phyloP scores from a whole-genome alignment of 2,329 filamentous ascomycete species.

The Ampelomyces quisqualis region DNA sequence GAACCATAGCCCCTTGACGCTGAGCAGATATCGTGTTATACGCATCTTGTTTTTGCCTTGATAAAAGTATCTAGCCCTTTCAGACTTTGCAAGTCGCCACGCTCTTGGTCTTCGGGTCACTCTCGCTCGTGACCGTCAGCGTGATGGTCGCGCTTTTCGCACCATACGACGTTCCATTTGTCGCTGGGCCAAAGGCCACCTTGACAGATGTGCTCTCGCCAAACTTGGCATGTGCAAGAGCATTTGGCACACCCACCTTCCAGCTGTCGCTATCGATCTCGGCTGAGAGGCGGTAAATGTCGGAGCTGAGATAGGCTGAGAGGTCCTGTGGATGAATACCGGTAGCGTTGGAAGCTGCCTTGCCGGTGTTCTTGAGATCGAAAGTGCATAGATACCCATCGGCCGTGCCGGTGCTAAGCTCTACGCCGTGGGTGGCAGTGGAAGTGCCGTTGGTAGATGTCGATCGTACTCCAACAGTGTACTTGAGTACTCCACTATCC shows the following conservation, averaged over 20 bases:
- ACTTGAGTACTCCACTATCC: conserved; percentile 51
- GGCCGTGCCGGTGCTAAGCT: conserved; percentile 43
- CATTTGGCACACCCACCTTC: conserved; percentile 47
- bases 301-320: conserved; percentile 46
- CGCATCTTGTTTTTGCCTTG: no score
- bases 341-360: conserved; percentile 14
- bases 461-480: conserved; percentile 52
- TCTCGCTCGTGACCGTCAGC: conserved; percentile 14
- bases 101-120: conserved; percentile 5
- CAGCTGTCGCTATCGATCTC: conserved; percentile 50
- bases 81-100: conserved; percentile 10
- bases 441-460: conserved; percentile 41
- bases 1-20: no score
- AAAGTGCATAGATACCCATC: conserved; percentile 51
- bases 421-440: conserved; percentile 39
- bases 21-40: no score
- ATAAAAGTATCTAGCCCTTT: no score
- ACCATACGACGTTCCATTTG: conserved; percentile 27
- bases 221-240: conserved; percentile 46
- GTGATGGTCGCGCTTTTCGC: conserved; percentile 14
- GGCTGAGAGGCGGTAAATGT: conserved; percentile 53
- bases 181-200: conserved; percentile 46
- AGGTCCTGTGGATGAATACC: conserved; percentile 40
- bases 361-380: conserved; percentile 51
- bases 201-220: conserved; percentile 44